Conservation (phyloP, 768 basidiomycete genomes). For the Rhizopogon vinicolor region DNA sequence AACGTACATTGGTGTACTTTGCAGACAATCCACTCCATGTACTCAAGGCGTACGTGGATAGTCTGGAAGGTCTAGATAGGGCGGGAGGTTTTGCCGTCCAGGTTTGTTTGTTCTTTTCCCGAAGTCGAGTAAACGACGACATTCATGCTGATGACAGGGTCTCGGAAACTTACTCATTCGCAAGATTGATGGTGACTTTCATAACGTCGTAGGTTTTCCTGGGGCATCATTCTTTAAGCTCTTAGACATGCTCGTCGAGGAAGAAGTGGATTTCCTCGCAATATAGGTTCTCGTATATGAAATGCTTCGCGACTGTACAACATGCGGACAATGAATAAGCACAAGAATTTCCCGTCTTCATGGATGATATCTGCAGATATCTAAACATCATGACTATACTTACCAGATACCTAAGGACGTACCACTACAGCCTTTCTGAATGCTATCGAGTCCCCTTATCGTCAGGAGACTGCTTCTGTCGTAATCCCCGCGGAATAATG, state of each 20-base stretch:
- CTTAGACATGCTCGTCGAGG: slow-evolving; percentile 63
- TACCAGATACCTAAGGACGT: too few species aligned
- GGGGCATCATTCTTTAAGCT: slow-evolving; percentile 79
- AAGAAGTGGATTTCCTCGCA: slow-evolving; percentile 68
- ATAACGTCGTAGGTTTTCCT: slow-evolving; percentile 92
- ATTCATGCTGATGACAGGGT: slow-evolving; percentile 43
- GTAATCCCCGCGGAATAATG: too few species aligned
- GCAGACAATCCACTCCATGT: slow-evolving; percentile 54
- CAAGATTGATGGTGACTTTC: slow-evolving; percentile 85
- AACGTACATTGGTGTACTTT: slow-evolving; percentile 77
- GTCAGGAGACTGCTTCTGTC: too few species aligned
- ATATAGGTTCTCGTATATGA: slow-evolving; percentile 6
- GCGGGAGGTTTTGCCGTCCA: slow-evolving; percentile 96
- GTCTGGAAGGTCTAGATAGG: slow-evolving; percentile 79
- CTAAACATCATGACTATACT: too few species aligned
- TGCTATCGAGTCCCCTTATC: too few species aligned
- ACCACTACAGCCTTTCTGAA: too few species aligned
- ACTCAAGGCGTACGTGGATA: slow-evolving; percentile 77
- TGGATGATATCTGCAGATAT: too few species aligned
- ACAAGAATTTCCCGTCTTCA: not conserved
- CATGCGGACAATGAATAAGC: not conserved
- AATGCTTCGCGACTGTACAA: not conserved
- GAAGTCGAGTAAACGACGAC: not conserved
- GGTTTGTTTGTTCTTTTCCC: slow-evolving; percentile 43
- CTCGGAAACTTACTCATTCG: slow-evolving; percentile 77